These are phyloP conservation scores for Globisporangium recalcitrans DNA, from an alignment of 352 stramenopile genomes.

Conservation along the genomic window DNA sequence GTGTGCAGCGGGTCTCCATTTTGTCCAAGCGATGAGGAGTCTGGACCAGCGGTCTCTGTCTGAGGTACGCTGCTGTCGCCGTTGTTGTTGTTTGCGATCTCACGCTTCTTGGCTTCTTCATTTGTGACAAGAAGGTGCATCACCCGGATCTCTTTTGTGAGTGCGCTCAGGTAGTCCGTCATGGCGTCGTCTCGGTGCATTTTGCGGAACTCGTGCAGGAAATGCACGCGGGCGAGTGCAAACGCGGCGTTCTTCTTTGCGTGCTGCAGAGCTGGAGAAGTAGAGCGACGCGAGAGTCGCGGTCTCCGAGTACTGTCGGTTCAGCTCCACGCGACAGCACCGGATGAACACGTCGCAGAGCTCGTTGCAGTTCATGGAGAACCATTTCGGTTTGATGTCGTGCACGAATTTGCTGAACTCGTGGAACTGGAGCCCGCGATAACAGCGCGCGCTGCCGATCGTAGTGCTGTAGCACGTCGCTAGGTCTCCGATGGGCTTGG, in stretches of 20 bases:
- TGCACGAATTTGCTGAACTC: conserved; percentile 48
- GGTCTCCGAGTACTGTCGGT: conserved; percentile 13
- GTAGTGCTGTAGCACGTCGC: conserved; percentile 41
- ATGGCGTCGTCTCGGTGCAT: conserved; percentile 54
- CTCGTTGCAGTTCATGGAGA: conserved; percentile 36
- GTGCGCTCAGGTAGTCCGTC: conserved; percentile 44
- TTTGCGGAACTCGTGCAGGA: conserved; percentile 50
- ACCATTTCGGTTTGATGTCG: conserved; percentile 39
- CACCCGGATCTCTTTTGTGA: conserved; percentile 10
- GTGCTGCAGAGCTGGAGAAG: conserved; percentile 10
- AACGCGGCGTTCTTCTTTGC: conserved; percentile 43
- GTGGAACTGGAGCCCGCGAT: conserved; percentile 39
- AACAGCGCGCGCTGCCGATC: conserved; percentile 22
- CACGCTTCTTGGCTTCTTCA: not conserved
- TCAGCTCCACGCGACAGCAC: conserved; percentile 33
- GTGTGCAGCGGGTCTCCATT: not conserved
- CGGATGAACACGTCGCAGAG: conserved; percentile 57
- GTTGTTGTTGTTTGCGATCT: not conserved
- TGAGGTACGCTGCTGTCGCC: not conserved
- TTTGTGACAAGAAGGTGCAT: not conserved
- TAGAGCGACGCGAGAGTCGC: conserved; percentile 17
- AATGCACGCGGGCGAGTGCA: conserved; percentile 29
- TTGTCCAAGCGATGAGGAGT: not conserved
- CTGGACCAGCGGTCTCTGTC: not conserved
- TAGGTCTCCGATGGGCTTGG: conserved; percentile 36